These are phyloP conservation scores for Penicillium sp. DNA, from an alignment of 2,329 filamentous ascomycete species.

Conservation along the genomic window DNA sequence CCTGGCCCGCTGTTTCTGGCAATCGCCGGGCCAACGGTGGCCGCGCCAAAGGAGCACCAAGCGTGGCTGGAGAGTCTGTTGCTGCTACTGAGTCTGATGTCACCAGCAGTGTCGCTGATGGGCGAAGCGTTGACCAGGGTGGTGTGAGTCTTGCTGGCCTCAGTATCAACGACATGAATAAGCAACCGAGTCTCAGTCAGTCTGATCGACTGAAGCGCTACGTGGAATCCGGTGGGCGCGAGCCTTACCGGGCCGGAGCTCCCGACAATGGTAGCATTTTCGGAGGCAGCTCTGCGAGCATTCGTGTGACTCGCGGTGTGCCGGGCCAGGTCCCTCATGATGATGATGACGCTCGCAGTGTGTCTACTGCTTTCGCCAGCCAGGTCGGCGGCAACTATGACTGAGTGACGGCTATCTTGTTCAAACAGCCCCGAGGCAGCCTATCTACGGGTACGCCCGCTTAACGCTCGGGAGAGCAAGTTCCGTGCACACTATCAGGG, in stretches of 20 bases:
- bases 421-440: conserved; percentile 13
- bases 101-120: conserved; percentile 74
- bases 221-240: conserved; percentile 79
- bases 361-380: conserved; percentile 95
- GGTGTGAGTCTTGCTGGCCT: conserved; percentile 88
- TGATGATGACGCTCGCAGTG: conserved; percentile 85
- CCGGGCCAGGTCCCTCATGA: conserved; percentile 60
- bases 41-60: conserved; percentile 69
- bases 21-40: conserved; percentile 65
- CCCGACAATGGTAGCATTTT: conserved; percentile 66
- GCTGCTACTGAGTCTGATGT: conserved; percentile 89
- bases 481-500: conserved; percentile 19
- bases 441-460: conserved; percentile 19
- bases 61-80: conserved; percentile 87
- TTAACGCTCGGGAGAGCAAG: conserved; percentile 16
- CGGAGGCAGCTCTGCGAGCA: conserved; percentile 59
- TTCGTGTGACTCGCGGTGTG: conserved; percentile 49
- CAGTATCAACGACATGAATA: conserved; percentile 69
- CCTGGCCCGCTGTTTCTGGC: conserved; percentile 82
- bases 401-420: conserved; percentile 43
- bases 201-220: conserved; percentile 93
- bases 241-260: conserved; percentile 53
- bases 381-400: conserved; percentile 75
- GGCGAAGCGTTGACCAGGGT: conserved; percentile 72
- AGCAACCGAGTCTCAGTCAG: conserved; percentile 74